These are phyloP conservation scores for Ophidiomyces ophidiicola DNA, from an alignment of 2,329 filamentous ascomycete genomes.

Conservation along the genomic window DNA sequence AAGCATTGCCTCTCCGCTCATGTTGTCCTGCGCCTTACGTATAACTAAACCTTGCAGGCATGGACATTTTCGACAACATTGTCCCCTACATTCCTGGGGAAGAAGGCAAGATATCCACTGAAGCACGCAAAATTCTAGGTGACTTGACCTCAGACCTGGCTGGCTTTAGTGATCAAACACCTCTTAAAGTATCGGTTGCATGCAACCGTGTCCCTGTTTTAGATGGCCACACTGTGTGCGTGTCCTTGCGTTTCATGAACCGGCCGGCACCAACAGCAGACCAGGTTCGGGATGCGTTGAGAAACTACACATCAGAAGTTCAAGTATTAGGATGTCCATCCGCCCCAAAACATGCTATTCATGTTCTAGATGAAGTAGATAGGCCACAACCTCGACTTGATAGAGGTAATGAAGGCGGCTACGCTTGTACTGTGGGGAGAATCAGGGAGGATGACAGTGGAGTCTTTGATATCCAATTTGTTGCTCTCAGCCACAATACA, in stretches of 20 bases:
- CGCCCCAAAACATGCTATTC: conserved; percentile 14
- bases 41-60: conserved; percentile 13
- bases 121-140: conserved; percentile 15
- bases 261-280: conserved; percentile 9
- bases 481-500: conserved; percentile 43
- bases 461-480: conserved; percentile 44
- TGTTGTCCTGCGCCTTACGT: conserved; percentile 8
- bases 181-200: conserved; percentile 12
- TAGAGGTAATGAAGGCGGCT: conserved; percentile 13
- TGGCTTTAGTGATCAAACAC: conserved; percentile 6
- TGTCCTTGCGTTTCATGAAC: conserved; percentile 13
- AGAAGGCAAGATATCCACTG: conserved; percentile 13
- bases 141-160: conserved; percentile 1
- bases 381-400: conserved; percentile 16
- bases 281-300: conserved; percentile 12
- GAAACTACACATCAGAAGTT: conserved; percentile 13
- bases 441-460: conserved; percentile 41
- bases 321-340: conserved; percentile 13
- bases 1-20: conserved; percentile 2
- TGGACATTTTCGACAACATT: conserved; percentile 16
- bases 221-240: conserved; percentile 14
- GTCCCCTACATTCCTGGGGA: conserved; percentile 15
- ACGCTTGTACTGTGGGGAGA: conserved; percentile 34
- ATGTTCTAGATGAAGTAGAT: conserved; percentile 14
- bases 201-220: conserved; percentile 15